Evolutionary conservation across 1,284 basidiomycete species (phyloP), one percentile per base, ranked within the genome.

Genomic region (Ceratobasidium sp.): DNA sequence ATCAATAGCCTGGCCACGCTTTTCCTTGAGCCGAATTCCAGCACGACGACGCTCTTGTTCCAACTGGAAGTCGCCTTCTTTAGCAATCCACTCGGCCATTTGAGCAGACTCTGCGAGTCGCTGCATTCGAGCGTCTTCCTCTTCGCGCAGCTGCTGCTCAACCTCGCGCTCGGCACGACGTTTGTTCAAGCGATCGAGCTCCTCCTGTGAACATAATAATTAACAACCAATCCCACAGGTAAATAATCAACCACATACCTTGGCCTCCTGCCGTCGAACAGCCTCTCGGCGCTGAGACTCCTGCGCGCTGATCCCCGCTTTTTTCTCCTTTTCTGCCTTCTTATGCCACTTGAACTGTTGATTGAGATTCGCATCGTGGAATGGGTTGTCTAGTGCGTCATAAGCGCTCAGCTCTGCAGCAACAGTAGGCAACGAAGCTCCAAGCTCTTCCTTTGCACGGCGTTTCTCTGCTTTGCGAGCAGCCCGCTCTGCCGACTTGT

Each of bases 301-400:
- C 1, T 89, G 90, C 0, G 90, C 79, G 0, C 91, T 88, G 72
- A 99, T 79, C 0, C 98, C 98, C 73, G 89, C 84, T 81, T 97
- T 98, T 79, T 89, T 88, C 80, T 99, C 98, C 83, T 95, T 95
- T 80, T 99, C 97, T 44, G 90, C 88, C 84, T 99, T 99, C 86
- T 99, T 99, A 82, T 95, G 94, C 98, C 98, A 99, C 73, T 92
- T 89, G 82, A 99, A 99, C 80, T 95, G 93, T 79, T 98, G 94
- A 26, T 90, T 91, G 32, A 98, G 88, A 80, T 98, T 98, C 75
- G 94, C 90, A 79, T 99, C 97, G 82, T 98, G 94, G 85, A 99
- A 99, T 0, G 97, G 97, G 79, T 99, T 99, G 84, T 96, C 93
- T 7, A 90, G 91, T 47, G 95, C 94, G 77, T 94, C 96, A 84